phyloP scores from a whole-genome alignment of 306 rosid species.

The Casuarina glauca region DNA sequence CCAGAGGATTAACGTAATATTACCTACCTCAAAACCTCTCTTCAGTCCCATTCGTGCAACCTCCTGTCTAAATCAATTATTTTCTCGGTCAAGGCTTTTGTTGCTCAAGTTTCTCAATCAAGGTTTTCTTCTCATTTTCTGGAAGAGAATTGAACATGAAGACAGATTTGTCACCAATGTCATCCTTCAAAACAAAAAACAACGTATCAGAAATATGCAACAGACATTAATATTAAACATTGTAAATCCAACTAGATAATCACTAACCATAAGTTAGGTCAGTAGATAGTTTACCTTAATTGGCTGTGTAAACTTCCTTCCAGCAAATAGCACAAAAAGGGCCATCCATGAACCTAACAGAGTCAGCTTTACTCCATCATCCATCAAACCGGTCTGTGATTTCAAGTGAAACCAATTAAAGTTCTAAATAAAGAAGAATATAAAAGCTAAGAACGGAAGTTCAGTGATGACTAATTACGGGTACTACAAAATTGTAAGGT shows the following conservation, averaged over 20 bases:
- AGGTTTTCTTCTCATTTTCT: constrained; percentile 59
- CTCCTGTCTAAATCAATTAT: background rate
- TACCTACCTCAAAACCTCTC: constrained; percentile 1
- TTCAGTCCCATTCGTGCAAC: background rate
- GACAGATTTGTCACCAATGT: constrained; percentile 91
- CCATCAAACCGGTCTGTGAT: constrained; percentile 79
- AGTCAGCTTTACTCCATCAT: constrained; percentile 62
- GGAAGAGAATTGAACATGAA: constrained; percentile 72
- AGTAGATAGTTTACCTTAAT: constrained; percentile 59
- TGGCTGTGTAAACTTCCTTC: constrained; percentile 89
- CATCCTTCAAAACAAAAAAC: constrained; percentile 53
- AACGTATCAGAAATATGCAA: constrained; percentile 23
- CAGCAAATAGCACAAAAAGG: constrained; percentile 75
- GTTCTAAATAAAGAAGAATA: background rate
- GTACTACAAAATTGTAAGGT: background rate
- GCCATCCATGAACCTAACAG: constrained; percentile 75
- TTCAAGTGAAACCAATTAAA: constrained; percentile 26
- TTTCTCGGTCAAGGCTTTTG: constrained; percentile 18
- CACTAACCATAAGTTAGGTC: background rate
- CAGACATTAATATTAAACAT: background rate
- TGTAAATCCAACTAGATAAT: background rate
- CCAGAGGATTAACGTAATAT: background rate
- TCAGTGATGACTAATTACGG: background rate
- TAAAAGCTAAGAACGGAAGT: constrained; percentile 5
- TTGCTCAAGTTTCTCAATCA: constrained; percentile 70